These are phyloP conservation scores for Mikania micrantha DNA, from an alignment of 129 eudicot species.

Conservation along the genomic window DNA sequence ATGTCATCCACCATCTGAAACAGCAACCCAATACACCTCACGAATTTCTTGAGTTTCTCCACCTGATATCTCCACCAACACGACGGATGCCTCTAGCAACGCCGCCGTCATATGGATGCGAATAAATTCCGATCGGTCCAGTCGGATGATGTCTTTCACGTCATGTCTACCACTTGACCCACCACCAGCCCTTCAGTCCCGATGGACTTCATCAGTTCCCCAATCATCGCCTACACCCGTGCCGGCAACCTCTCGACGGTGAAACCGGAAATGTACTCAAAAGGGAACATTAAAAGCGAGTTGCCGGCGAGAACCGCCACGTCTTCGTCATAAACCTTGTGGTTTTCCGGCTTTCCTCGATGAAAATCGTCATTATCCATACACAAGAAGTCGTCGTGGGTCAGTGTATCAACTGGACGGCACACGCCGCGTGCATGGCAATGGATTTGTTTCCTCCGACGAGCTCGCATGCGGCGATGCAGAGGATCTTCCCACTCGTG, in stretches of 20 bases:
- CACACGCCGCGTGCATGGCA: conserved; percentile 65
- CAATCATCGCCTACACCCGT: conserved; percentile 34
- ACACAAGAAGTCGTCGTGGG: conserved; percentile 65
- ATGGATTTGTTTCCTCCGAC: conserved; percentile 49
- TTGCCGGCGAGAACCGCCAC: conserved; percentile 71
- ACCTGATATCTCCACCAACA: conserved; percentile 58
- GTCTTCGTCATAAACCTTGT: conserved; percentile 61
- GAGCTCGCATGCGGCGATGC: conserved; percentile 66
- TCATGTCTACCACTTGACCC: conserved; percentile 62
- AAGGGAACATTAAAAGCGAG: conserved; percentile 51
- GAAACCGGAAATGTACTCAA: conserved; percentile 40
- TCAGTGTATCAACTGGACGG: conserved; percentile 74
- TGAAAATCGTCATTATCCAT: conserved; percentile 77
- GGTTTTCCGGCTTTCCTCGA: conserved; percentile 59
- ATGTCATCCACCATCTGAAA: conserved; percentile 50
- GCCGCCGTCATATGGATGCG: conserved; percentile 67
- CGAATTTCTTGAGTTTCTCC: conserved; percentile 48
- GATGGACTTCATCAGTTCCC: conserved; percentile 47
- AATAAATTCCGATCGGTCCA: conserved; percentile 54
- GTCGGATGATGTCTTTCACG: conserved; percentile 31
- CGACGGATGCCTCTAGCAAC: conserved; percentile 53
- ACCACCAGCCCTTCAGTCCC: conserved; percentile 69
- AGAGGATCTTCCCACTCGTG: conserved; percentile 67
- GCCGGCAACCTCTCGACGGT: conserved; percentile 36
- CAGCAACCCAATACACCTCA: conserved; percentile 56